Base-by-base conservation (phyloP, 2,329 filamentous ascomycete genomes). In the Colletotrichum ledebouriae region DNA sequence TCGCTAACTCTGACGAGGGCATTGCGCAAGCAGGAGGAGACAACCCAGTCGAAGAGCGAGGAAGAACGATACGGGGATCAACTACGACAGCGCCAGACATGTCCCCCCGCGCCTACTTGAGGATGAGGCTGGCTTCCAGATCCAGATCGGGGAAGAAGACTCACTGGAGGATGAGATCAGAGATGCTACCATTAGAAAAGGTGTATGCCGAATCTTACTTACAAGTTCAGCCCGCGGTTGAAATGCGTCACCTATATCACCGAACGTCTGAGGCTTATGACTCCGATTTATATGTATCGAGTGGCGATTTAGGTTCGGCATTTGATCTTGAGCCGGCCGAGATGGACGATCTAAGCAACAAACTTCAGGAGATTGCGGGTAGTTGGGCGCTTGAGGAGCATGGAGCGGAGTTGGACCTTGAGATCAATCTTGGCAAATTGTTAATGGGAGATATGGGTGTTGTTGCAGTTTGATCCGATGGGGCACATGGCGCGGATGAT, bases 351-450 rank as follows among this genome's bases (percentile, higher is more conserved):
- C 44, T 66, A 7, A 61, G 49, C 25, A 50, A 47, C 29, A 70
- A 37, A 44, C 67, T 69, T 25, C 62, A 58, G 17, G 58, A 70
- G 22, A 42, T 60, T n/a, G 53, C 63, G 29, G 49, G 15, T 11
- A n/a, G 20, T 17, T 71, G 69, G 69, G 62, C 41, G 29, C 37
- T 22, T 20, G 15, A 50, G 22, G 34, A 53, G 22, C 50, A 62
- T 34, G 62, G 53, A 15, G 44, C 49, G 3, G 58, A 59, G 25
- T 15, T 55, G 47, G 62, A 67, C 44, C 39, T 71, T 7, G 58
- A 67, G 39, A 55, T 70, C 13, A 69, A 73, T 20, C 53, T 76
- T 34, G 53, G 46, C 20, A 49, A 56, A 33, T n/a, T 59, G 13
- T 29, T 63, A 2, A 34, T 44, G 22, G 57, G 44, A 10, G 25